These are phyloP conservation scores for Tylopilus subfusipes DNA, from an alignment of 768 basidiomycete genomes.

Conservation along the genomic window DNA sequence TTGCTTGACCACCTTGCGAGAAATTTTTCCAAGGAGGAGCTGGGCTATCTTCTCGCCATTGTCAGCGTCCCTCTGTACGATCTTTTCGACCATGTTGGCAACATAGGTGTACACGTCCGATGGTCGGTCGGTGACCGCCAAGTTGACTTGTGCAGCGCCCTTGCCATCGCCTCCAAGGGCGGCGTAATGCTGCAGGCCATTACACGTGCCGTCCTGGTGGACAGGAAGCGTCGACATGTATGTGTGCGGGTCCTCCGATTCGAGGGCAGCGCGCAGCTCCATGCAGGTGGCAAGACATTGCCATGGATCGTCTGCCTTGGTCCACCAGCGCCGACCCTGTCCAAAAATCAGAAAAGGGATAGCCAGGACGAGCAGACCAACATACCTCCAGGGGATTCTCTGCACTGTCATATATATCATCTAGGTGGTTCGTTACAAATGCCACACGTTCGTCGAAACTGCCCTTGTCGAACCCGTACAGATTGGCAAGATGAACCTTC, in stretches of 20 bases:
- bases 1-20: conserved; percentile 96
- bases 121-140: conserved; percentile 77
- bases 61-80: conserved; percentile 54
- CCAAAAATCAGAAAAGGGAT: conserved; percentile 1
- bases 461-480: conserved; percentile 93
- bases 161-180: conserved; percentile 89
- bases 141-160: conserved; percentile 91
- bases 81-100: conserved; percentile 76
- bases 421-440: conserved; percentile 69
- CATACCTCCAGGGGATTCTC: conserved; percentile 71
- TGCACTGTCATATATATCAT: conserved; percentile 80
- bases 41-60: conserved; percentile 52
- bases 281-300: conserved; percentile 92
- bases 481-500: conserved; percentile 90
- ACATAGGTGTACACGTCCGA: conserved; percentile 96
- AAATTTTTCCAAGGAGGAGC: conserved; percentile 70
- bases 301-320: conserved; percentile 92
- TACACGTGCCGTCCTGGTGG: conserved; percentile 98
- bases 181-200: conserved; percentile 97
- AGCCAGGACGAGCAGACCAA: conserved; percentile 5
- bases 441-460: conserved; percentile 88
- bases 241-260: conserved; percentile 56
- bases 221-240: conserved; percentile 76
- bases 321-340: conserved; percentile 85
- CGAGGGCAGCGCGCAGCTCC: conserved; percentile 79